Percentiles rank a stretch among this genome's conserved stretches.
Conservation (phyloP, 2,329 filamentous ascomycete genomes). For the Cladobotryum mycophilum region DNA sequence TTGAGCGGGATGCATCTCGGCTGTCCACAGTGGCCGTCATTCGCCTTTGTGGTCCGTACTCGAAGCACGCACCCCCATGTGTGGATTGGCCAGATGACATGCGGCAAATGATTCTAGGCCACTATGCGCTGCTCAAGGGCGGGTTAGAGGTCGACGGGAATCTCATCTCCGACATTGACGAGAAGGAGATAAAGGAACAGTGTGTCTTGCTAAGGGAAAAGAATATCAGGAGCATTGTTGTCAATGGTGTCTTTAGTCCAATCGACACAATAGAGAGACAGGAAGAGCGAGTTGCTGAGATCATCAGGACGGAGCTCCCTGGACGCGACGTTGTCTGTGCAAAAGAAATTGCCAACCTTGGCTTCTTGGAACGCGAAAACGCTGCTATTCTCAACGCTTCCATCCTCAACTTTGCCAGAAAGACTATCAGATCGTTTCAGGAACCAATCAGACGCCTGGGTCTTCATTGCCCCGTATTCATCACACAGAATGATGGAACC, state of each 20-base stretch:
- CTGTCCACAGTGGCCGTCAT: slow-evolving; percentile 48
- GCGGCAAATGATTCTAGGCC: slow-evolving; percentile 39
- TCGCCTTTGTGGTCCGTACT: slow-evolving; percentile 48
- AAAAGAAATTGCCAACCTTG: slow-evolving; percentile 46
- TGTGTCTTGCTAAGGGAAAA: slow-evolving; percentile 33
- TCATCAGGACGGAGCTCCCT: slow-evolving; percentile 35
- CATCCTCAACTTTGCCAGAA: slow-evolving; percentile 50
- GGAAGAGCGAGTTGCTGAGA: slow-evolving; percentile 40
- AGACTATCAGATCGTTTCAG: slow-evolving; percentile 51
- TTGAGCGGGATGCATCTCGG: slow-evolving; percentile 44
- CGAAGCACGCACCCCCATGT: slow-evolving; percentile 43
- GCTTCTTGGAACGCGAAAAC: slow-evolving; percentile 57
- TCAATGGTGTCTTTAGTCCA: slow-evolving; percentile 47
- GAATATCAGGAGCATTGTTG: slow-evolving; percentile 41
- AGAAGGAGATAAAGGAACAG: slow-evolving; percentile 32
- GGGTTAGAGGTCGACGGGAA: slow-evolving; percentile 47
- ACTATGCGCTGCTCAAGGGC: slow-evolving; percentile 41
- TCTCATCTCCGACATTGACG: slow-evolving; percentile 40
- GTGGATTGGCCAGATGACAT: slow-evolving; percentile 48
- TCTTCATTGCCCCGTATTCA: slow-evolving; percentile 48
- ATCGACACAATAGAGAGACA: slow-evolving; percentile 44
- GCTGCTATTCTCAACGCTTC: slow-evolving; percentile 59
- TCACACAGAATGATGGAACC: slow-evolving; percentile 60
- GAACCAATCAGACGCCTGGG: slow-evolving; percentile 44
- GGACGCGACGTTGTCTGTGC: slow-evolving; percentile 43